These are phyloP conservation scores for Colletotrichum orchidophilum DNA, from an alignment of 2,329 filamentous ascomycete species.

Conservation along the genomic window DNA sequence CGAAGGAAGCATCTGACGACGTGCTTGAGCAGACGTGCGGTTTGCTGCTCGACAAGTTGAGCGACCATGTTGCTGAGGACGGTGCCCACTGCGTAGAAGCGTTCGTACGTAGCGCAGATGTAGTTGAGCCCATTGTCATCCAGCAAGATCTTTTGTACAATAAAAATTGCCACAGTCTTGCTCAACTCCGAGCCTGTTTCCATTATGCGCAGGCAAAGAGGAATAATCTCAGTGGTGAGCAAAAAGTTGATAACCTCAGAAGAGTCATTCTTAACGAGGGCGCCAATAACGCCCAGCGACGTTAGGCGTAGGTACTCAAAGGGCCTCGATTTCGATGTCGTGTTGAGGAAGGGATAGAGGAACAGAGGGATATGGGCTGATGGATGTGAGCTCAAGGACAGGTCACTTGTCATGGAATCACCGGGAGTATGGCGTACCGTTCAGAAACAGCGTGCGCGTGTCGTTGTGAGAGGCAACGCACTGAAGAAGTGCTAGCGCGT, in stretches of 20 bases:
- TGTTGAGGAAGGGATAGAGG: slow-evolving; percentile 98
- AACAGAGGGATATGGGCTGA: slow-evolving; percentile 96
- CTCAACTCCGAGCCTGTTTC: slow-evolving; percentile 97
- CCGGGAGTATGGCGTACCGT: slow-evolving; percentile 67
- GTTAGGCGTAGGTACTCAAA: slow-evolving; percentile 98
- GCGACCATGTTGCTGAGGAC: slow-evolving; percentile 99
- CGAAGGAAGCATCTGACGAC: slow-evolving; percentile 96
- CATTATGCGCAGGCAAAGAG: slow-evolving; percentile 97
- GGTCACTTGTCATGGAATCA: neutral
- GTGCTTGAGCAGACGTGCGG: slow-evolving; percentile 93
- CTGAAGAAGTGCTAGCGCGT: slow-evolving; percentile 92
- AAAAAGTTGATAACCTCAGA: slow-evolving; percentile 99
- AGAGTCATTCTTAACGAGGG: slow-evolving; percentile 97
- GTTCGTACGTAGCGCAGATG: slow-evolving; percentile 98
- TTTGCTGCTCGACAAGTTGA: slow-evolving; percentile 97
- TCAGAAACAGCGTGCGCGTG: slow-evolving; percentile 91
- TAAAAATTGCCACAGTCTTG: slow-evolving; percentile 99
- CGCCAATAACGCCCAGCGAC: slow-evolving; percentile 94
- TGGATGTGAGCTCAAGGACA: slow-evolving; percentile 31
- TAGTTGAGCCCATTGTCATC: slow-evolving; percentile 98
- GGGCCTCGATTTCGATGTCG: slow-evolving; percentile 95
- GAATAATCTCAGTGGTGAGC: slow-evolving; percentile 97
- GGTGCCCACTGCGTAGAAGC: slow-evolving; percentile 97
- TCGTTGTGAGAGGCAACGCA: slow-evolving; percentile 98
- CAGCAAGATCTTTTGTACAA: slow-evolving; percentile 97